These are phyloP conservation scores for Puccinia horiana DNA, from an alignment of 1,284 basidiomycete genomes.

Conservation along the genomic window DNA sequence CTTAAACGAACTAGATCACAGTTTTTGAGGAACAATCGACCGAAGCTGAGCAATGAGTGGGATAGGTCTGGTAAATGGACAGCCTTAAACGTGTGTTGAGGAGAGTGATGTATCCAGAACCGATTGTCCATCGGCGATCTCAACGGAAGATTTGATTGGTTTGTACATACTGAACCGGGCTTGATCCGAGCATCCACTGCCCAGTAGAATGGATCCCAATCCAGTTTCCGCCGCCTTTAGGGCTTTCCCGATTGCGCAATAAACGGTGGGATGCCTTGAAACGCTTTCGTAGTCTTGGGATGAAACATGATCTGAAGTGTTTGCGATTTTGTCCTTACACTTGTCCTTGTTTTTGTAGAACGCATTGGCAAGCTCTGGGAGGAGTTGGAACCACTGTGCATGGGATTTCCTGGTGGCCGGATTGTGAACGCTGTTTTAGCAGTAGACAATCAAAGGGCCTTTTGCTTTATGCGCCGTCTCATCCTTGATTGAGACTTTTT, in stretches of 20 bases:
- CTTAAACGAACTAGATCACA: neutral
- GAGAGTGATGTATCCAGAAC: neutral
- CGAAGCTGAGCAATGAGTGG: neutral
- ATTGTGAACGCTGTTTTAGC: neutral
- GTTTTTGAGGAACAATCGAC: neutral
- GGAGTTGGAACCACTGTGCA: neutral
- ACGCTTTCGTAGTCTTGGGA: neutral
- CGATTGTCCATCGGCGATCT: neutral
- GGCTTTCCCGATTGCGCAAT: too few species aligned
- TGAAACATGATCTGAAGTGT: neutral
- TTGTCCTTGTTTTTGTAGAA: neutral
- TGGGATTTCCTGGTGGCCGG: neutral
- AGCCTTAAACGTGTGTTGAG: neutral
- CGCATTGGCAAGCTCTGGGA: too few species aligned
- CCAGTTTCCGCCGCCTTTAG: neutral
- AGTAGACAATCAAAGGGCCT: neutral
- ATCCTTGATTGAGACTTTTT: neutral
- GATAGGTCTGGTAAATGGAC: neutral
- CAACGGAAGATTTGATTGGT: neutral
- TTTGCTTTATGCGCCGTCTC: neutral
- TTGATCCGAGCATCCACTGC: slow-evolving; percentile 12
- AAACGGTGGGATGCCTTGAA: neutral
- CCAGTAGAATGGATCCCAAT: neutral
- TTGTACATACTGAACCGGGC: neutral
- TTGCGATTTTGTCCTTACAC: neutral